These are phyloP conservation scores for Eucalyptus paniculata DNA, from an alignment of 345 rosid species.

Conservation along the genomic window DNA sequence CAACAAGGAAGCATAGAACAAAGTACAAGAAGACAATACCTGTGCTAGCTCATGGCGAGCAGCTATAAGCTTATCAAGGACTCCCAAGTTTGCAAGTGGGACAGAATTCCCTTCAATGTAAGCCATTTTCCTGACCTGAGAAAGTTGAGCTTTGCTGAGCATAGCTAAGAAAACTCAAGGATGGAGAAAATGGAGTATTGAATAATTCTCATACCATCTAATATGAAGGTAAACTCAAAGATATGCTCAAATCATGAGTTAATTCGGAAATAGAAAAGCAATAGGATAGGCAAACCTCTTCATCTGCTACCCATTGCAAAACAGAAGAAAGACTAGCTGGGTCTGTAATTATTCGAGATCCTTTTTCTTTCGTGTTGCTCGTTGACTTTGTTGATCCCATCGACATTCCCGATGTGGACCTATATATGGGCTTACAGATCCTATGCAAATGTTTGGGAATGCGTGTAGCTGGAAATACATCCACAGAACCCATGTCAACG, in stretches of 20 bases:
- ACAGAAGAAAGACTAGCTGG: slow-evolving; percentile 41
- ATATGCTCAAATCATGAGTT: background rate
- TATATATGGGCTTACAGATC: slow-evolving; percentile 48
- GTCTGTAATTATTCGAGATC: slow-evolving; percentile 59
- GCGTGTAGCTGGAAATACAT: slow-evolving; percentile 63
- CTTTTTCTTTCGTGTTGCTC: slow-evolving; percentile 33
- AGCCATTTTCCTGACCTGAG: slow-evolving; percentile 72
- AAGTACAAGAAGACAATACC: slow-evolving; percentile 20
- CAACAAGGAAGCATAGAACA: background rate
- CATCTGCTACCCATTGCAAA: slow-evolving; percentile 72
- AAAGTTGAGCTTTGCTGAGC: background rate
- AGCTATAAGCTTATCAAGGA: slow-evolving; percentile 64
- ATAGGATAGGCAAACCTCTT: slow-evolving; percentile 40
- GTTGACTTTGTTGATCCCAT: slow-evolving; percentile 20
- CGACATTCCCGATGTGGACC: slow-evolving; percentile 12
- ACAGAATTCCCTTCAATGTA: slow-evolving; percentile 70
- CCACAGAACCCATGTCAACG: slow-evolving; percentile 70
- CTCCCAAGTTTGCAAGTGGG: slow-evolving; percentile 64
- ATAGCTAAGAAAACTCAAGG: background rate
- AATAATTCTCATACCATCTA: background rate
- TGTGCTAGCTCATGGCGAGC: slow-evolving; percentile 84
- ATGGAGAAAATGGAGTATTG: background rate
- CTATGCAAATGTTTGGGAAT: slow-evolving; percentile 60
- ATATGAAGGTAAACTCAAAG: background rate
- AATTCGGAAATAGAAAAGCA: background rate